A percentile compares a stretch with the other conserved stretches of the same genome.
Conservation (phyloP, 208 protist genomes). For the Porcisia deanei region DNA sequence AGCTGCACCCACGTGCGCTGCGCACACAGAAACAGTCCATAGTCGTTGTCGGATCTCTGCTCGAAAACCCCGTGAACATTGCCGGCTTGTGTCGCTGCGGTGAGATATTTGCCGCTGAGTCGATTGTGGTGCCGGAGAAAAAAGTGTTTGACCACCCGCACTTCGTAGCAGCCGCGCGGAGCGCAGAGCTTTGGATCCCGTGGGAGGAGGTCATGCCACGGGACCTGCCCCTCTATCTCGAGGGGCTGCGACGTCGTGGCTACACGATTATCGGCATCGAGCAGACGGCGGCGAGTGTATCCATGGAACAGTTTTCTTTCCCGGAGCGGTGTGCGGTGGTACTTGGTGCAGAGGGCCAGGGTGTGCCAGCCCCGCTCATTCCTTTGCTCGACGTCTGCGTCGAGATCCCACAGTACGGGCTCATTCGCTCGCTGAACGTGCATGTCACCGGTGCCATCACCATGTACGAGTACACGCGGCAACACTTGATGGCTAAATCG, state of each 20-base stretch:
- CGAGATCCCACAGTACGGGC: constrained; percentile 92
- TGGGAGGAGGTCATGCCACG: constrained; percentile 64
- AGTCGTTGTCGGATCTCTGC: constrained; percentile 80
- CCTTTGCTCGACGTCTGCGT: constrained; percentile 87
- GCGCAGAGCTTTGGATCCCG: constrained; percentile 90
- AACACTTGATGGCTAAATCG: constrained; percentile 64
- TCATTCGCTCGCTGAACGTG: constrained; percentile 92
- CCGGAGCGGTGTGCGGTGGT: constrained; percentile 70
- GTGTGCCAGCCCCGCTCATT: constrained; percentile 82
- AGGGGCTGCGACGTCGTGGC: constrained; percentile 57
- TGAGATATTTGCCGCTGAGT: constrained; percentile 88
- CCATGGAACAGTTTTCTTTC: constrained; percentile 72
- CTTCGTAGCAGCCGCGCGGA: constrained; percentile 87
- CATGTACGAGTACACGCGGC: constrained; percentile 93
- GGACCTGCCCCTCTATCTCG: constrained; percentile 65
- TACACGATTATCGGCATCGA: constrained; percentile 91
- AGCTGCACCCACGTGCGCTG: constrained; percentile 85
- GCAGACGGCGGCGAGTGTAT: constrained; percentile 85
- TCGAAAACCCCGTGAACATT: constrained; percentile 91
- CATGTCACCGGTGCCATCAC: constrained; percentile 90
- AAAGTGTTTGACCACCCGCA: constrained; percentile 88
- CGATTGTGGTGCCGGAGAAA: constrained; percentile 69
- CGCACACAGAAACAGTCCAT: constrained; percentile 53
- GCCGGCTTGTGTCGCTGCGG: constrained; percentile 88
- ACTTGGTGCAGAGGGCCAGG: constrained; percentile 88